Evolutionary conservation across 78 protist species (phyloP).

Genomic region (Dictyostelium citrinum): DNA sequence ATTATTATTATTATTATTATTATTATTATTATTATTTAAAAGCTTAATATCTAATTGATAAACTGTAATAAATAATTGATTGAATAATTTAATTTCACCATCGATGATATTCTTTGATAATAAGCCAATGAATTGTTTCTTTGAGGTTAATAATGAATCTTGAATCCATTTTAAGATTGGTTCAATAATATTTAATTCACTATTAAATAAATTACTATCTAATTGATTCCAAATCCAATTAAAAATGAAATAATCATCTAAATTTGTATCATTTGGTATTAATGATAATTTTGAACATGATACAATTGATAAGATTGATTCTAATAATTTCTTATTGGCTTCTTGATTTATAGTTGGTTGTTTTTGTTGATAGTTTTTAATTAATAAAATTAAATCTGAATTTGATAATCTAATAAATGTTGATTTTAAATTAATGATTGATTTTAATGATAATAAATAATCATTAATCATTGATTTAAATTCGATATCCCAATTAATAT

Average conservation of each 20-base stretch:
- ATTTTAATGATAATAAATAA: background rate
- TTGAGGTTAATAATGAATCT: background rate
- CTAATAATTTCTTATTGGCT: background rate
- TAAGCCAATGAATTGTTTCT: background rate
- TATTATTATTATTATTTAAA: no score
- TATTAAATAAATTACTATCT: background rate
- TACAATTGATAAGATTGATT: background rate
- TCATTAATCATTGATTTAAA: background rate
- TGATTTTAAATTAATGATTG: background rate
- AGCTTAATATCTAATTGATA: background rate
- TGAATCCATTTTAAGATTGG: conserved; percentile 15
- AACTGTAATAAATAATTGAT: background rate
- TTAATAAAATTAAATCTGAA: background rate
- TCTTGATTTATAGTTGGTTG: background rate
- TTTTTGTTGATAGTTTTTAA: background rate
- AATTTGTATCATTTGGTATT: background rate
- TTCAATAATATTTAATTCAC: background rate
- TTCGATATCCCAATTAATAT: background rate
- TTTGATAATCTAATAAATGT: background rate
- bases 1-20: no score
- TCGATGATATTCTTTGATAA: background rate
- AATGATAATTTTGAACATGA: background rate
- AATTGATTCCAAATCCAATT: background rate
- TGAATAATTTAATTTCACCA: background rate
- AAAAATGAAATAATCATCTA: background rate